phyloP scores from a whole-genome alignment of 768 basidiomycete genomes.

The Hericium coralloides region DNA sequence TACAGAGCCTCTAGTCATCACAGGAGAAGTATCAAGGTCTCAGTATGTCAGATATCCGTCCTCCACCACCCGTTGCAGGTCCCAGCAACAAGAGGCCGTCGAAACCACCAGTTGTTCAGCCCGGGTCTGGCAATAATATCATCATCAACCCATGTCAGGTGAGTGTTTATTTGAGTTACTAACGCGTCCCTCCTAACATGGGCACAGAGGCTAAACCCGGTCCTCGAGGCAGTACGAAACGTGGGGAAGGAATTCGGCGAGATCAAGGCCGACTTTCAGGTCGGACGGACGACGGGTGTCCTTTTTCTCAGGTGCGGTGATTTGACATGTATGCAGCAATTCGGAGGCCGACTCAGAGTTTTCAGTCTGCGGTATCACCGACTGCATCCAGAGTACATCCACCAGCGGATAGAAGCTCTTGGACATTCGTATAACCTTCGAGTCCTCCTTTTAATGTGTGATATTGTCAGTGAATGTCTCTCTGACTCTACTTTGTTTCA shows the following conservation, averaged over 20 bases:
- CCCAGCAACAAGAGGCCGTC: background rate
- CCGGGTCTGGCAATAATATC: slow-evolving; percentile 25
- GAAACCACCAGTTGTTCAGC: slow-evolving; percentile 25
- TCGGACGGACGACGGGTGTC: slow-evolving; percentile 88
- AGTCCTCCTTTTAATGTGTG: slow-evolving; percentile 82
- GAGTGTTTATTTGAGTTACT: background rate
- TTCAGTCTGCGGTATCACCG: slow-evolving; percentile 86
- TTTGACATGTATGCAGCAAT: background rate
- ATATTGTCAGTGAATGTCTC: slow-evolving; percentile 56
- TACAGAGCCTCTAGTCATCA: background rate
- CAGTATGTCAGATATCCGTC: background rate
- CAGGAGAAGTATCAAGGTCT: too few species aligned
- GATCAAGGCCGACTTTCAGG: slow-evolving; percentile 90
- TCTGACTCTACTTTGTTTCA: background rate
- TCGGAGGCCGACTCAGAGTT: background rate
- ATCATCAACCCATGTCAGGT: slow-evolving; percentile 26
- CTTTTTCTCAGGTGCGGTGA: slow-evolving; percentile 76
- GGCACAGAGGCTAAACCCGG: slow-evolving; percentile 71
- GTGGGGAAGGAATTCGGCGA: slow-evolving; percentile 93
- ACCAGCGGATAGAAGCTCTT: slow-evolving; percentile 81
- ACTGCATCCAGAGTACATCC: slow-evolving; percentile 95
- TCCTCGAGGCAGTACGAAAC: slow-evolving; percentile 81
- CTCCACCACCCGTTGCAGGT: background rate
- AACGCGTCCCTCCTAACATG: background rate
- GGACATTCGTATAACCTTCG: slow-evolving; percentile 75